Evolutionary conservation across 352 stramenopile species (phyloP), one percentile per base, ranked within the genome.

Genomic region (Plasmopara muralis): DNA sequence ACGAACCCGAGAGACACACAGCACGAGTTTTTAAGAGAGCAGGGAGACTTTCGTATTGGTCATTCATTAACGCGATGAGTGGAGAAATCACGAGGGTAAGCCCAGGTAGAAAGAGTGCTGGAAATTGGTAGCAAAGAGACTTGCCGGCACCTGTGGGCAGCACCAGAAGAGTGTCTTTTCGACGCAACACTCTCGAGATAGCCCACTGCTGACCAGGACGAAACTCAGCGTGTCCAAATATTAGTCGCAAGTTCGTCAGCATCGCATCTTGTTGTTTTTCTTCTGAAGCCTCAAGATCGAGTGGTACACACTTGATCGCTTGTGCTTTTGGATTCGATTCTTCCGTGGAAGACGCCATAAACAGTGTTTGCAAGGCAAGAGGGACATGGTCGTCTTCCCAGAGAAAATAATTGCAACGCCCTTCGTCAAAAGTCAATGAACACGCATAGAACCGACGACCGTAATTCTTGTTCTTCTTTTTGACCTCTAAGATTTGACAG

Each of bases 121-220:
- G 96, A 16, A 99, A 83, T 45, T 98, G 95, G 65, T 99, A 99
- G 57, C 93, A 98, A 2, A 99, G 75, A 33, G 89, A 98, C 68
- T 99, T 99, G 54, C 97, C 97, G 16, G 95, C 93, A 20, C 97
- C 97, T 9, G 97, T 99, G 5, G 97, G 93, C 18, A 98, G 83
- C 13, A 99, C 89, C 0, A 98, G 68, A 5, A 99, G 62, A 6
- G 80, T 93, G 37, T 75, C 62, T 34, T 83, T 62, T 15, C 65
- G 71, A 51, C 65, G 45, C 15, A 95, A 68, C 6, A 93, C 67
- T 16, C 87, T 80, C 9, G 74, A 54, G 48, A 96, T 90, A 1
- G 83, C 85, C 87, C 87, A 96, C 35, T 85, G 48, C 49, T 95
- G 85, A 12, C 83, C 82, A 2, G 60, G 41, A n/a, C 86, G 79